Evolutionary conservation across 2,329 filamentous ascomycete species (phyloP), one percentile per base, ranked within the genome.

Genomic region (Ophiocordyceps camponoti-floridani): DNA sequence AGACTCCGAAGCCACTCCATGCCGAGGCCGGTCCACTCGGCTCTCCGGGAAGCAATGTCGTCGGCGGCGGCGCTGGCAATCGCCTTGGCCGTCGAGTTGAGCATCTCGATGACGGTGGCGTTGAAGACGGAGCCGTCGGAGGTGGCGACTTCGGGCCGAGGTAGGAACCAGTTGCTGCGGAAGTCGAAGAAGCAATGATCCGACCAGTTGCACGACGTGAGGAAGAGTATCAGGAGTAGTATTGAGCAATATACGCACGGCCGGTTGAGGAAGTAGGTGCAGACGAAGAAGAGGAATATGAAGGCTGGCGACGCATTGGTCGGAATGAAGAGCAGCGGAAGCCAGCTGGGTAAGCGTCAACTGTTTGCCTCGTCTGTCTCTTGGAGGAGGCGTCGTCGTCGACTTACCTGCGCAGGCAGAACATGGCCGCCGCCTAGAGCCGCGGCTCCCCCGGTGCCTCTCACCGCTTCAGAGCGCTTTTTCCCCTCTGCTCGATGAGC

Each of bases 161-260:
- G 81, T 53, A 88, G 79, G 62, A 96, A 96, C 89, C 88, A 96
- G 66, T 93, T 86, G 55, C 79, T 83, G 58, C 69, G 74, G 56
- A 95, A 83, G 67, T 96, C 89, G 69, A 96, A 91, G 67, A 96
- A 91, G 60, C 84, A 91, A 45, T 79, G 78, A 59, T 88, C 83
- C 52, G 82, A 84, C 84, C 84, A 91, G 72, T 88, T 82, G 63
- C 84, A 91, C 26, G 82, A 87, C 26, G 87, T 93, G 52, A 88
- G 75, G 68, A 95, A 94, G 53, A 98, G 85, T 54, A 96, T 87
- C 51, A 94, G 75, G 43, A 98, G 84, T 45, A 98, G 82, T 49
- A 95, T 79, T 48, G 87, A 94, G 75, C 91, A 98, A 73, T 98
- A 98, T 54, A 94, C 82, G 68, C 91, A 98, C 45, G 91, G 91